These are phyloP conservation scores for Kluyveromyces starmeri DNA, from an alignment of 805 yeast species.

Conservation along the genomic window DNA sequence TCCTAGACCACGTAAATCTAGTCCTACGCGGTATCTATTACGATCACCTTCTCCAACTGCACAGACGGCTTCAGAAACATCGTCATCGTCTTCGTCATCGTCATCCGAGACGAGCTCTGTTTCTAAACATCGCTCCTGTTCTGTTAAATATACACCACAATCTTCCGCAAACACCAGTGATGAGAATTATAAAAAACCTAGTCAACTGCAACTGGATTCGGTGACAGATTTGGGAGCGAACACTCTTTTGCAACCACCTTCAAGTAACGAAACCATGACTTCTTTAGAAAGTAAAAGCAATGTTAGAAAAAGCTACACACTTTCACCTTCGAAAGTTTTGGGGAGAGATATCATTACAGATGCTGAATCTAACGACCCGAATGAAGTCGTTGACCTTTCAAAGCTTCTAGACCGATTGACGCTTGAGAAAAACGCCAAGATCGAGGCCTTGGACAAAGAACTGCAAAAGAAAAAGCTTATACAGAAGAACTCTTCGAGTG, in stretches of 20 bases:
- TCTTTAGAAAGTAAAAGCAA: neutral
- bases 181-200: too few species aligned
- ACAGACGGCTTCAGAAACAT: neutral
- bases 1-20: conserved; percentile 22
- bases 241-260: neutral
- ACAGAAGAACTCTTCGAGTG: conserved; percentile 8
- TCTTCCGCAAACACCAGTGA: neutral
- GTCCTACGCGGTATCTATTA: conserved; percentile 15
- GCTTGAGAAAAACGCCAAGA: conserved; percentile 17
- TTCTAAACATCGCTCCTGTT: too few species aligned
- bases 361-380: neutral
- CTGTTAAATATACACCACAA: neutral
- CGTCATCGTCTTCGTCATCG: neutral
- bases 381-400: conserved; percentile 1
- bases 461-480: conserved; percentile 16
- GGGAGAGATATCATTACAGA: conserved; percentile 3
- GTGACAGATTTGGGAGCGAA: too few species aligned
- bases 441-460: conserved; percentile 24
- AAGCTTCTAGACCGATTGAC: conserved; percentile 7
- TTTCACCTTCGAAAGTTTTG: neutral
- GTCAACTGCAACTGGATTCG: too few species aligned
- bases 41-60: neutral
- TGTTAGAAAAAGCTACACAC: neutral
- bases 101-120: too few species aligned
- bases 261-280: neutral